Evolutionary conservation across 2,329 filamentous ascomycete genomes (phyloP), one percentile per base, ranked within the genome.

Genomic region (Verticillium zaregamsianum): DNA sequence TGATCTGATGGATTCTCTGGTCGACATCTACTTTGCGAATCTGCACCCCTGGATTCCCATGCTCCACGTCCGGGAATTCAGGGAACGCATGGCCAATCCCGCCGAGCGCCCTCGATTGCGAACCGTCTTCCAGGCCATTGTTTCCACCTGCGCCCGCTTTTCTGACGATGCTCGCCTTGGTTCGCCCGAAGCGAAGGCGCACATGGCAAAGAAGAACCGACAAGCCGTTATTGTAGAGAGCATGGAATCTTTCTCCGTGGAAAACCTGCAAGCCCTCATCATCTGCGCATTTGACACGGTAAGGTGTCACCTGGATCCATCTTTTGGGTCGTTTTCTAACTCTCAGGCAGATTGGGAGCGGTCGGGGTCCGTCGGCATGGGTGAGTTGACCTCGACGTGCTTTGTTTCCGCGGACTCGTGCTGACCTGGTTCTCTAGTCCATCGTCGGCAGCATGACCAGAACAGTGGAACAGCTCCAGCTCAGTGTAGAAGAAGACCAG

Each of bases 31-130:
- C 63, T 77, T 78, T 52, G 60, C 62, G 1, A 61, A 68, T 2
- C 69, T 78, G 1, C 76, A 79, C 58, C 75, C 76, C 1, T 79
- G 75, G 72, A 76, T 77, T 14, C 74, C 73, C 5, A 74, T 76
- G 58, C 59, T 76, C 11, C 74, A 75, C 59, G 71, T 69, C 61
- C 61, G 62, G 49, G 65, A 68, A 45, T 74, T 73, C 23, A 63
- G 70, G 2, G 61, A 65, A 17, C 60, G 60, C 20, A 60, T 68
- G 52, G 57, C 58, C 14, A 63, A 72, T 15, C 63, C 69, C 0
- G 35, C 59, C 5, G 61, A 71, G 25, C 60, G 68, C 14, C 52
- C 37, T 15, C 61, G 37, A 5, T 58, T 76, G 1, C 63, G 67
- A 3, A 71, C 73, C 1, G 71, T 79, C 2, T 68, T 78, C 1